Percentiles rank a stretch among this genome's conserved stretches.
These are phyloP conservation scores for Phytophthora syringae DNA, from an alignment of 352 stramenopile genomes.

Conservation along the genomic window DNA sequence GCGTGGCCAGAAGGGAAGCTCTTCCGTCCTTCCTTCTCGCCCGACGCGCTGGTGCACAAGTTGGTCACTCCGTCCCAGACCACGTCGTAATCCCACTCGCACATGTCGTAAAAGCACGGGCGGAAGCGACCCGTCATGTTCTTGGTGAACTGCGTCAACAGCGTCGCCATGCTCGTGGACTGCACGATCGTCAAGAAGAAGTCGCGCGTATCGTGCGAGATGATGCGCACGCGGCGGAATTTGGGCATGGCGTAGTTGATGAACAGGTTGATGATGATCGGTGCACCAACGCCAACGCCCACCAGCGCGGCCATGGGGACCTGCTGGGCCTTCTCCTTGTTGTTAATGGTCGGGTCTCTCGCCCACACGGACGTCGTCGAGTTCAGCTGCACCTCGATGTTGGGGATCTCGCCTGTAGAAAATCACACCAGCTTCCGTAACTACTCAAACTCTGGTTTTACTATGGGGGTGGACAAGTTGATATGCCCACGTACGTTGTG, in stretches of 20 bases:
- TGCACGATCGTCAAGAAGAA: slow-evolving; percentile 76
- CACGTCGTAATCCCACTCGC: slow-evolving; percentile 71
- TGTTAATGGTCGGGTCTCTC: slow-evolving; percentile 61
- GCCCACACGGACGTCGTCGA: slow-evolving; percentile 54
- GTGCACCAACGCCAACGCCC: slow-evolving; percentile 38
- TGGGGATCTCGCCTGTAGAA: slow-evolving; percentile 55
- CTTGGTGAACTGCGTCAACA: slow-evolving; percentile 85
- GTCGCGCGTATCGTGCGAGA: slow-evolving; percentile 81
- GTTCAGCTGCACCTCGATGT: slow-evolving; percentile 59
- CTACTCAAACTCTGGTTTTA: too few relatives aligned
- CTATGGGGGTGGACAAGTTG: too few relatives aligned
- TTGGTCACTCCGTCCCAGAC: slow-evolving; percentile 81
- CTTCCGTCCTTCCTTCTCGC: slow-evolving; percentile 79
- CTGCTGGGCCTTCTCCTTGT: slow-evolving; percentile 63
- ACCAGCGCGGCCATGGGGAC: slow-evolving; percentile 66
- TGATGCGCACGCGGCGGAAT: slow-evolving; percentile 60
- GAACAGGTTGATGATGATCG: slow-evolving; percentile 63
- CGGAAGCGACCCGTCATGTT: slow-evolving; percentile 82
- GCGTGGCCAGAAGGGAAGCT: slow-evolving; percentile 85
- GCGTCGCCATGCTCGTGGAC: slow-evolving; percentile 58
- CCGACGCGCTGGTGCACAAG: slow-evolving; percentile 56
- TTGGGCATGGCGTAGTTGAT: slow-evolving; percentile 71
- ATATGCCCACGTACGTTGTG: slow-evolving; percentile 48
- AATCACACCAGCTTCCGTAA: slow-evolving; percentile 16
- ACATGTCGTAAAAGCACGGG: slow-evolving; percentile 88